Base-by-base conservation (phyloP, 345 rosid genomes). In the Alliaria petiolata region DNA sequence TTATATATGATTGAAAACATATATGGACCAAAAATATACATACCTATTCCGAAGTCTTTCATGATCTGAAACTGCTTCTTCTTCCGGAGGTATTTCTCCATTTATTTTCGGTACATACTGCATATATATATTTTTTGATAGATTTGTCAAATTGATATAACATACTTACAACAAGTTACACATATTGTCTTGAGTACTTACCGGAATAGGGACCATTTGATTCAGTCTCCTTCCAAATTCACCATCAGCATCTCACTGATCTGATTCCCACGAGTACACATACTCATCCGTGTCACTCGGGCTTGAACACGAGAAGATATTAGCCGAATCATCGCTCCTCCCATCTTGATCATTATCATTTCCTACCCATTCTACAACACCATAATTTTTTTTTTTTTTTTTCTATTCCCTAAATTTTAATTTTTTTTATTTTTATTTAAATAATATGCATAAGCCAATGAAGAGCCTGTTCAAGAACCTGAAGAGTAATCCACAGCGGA, bases 11-110 rank as follows among this genome's bases (percentile, higher is more conserved):
- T 0, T 2, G 7, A 34, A 25, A 33, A 61, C 43, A 43, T 33
- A 53, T 0, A 56, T 50, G 33, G 45, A 66, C 51, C 51, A 44
- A 26, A 30, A 53, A 8, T 65, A 13, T 62, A 44, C 63, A 12
- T 70, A 91, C 98, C 99, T 86, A 74, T 83, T 80, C 12, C 80
- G 82, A 81, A 95, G 83, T 77, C 99, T 82, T 76, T 91, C 96
- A 76, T 95, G 96, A 83, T 95, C 99, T 56, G 99, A 84, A 71
- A 90, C 82, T 52, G 88, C 99, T 82, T 91, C 99, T 78, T 91
- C 95, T 57, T 77, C 68, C 5, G 99, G 91, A 50, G 99, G 99
- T 81, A 89, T 95, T 70, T 95, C 95, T 36, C 99, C 96, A 66
- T 95, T 95, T 52, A 85, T 88, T 82, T 89, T 84, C 0, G 99